These are phyloP conservation scores for Westerdykella sp. DNA, from an alignment of 2,329 filamentous ascomycete species.

Conservation along the genomic window DNA sequence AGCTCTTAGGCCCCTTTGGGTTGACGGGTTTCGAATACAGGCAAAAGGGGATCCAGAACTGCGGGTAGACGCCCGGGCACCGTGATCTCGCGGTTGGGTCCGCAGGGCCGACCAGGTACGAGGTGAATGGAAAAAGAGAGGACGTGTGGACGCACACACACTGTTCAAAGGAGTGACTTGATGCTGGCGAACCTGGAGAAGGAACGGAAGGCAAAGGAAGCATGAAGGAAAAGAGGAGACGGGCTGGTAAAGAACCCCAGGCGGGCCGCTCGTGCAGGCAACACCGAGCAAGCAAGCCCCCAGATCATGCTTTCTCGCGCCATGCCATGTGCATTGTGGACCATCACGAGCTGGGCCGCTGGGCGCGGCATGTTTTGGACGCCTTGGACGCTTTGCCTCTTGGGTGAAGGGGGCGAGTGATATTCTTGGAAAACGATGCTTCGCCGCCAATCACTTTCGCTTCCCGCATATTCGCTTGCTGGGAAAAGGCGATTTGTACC, in stretches of 20 bases:
- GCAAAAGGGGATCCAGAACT: conserved; percentile 10
- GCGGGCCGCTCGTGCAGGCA: background rate
- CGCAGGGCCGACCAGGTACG: background rate
- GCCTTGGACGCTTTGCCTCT: background rate
- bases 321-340: background rate
- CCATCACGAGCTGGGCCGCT: background rate
- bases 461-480: too few relatives aligned
- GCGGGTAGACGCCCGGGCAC: background rate
- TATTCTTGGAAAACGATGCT: too few relatives aligned
- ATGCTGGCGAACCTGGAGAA: conserved; percentile 13
- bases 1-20: background rate
- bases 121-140: conserved; percentile 20
- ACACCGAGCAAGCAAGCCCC: background rate
- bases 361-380: background rate
- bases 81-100: background rate
- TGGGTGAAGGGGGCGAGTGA: background rate
- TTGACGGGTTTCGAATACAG: conserved; percentile 6
- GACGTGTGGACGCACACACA: conserved; percentile 31
- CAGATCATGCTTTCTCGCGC: background rate
- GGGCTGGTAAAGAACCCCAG: conserved; percentile 20
- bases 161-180: conserved; percentile 14
- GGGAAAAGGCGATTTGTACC: too few relatives aligned
- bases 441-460: too few relatives aligned
- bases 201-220: conserved; percentile 10
- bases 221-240: conserved; percentile 13